Evolutionary conservation across 345 rosid genomes (phyloP).

Genomic region (Eucalyptus victrix): DNA sequence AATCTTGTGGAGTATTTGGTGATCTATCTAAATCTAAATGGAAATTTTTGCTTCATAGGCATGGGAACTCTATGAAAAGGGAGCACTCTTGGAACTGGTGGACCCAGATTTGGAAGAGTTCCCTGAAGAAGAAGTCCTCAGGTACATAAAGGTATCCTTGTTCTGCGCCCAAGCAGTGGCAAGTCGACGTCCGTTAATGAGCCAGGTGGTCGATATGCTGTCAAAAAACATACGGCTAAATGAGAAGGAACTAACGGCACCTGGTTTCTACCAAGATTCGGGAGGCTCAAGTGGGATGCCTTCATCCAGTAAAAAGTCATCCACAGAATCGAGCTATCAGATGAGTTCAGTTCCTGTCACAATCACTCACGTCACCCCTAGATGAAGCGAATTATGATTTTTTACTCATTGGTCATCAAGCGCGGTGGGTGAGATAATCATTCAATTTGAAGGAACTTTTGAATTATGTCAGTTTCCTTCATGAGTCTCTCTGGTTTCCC

Average conservation of each 20-base stretch:
- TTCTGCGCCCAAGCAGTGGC: conserved; percentile 56
- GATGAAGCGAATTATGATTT: conserved; percentile 16
- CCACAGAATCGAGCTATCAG: conserved; percentile 12
- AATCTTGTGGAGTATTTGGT: neutral
- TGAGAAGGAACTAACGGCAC: conserved; percentile 40
- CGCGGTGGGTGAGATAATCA: neutral
- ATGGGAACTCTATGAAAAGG: conserved; percentile 50
- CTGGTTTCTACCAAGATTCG: conserved; percentile 40
- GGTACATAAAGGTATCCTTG: conserved; percentile 54
- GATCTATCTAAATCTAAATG: neutral
- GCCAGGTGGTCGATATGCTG: conserved; percentile 63
- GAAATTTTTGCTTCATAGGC: conserved; percentile 15
- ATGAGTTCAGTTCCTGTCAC: conserved; percentile 39
- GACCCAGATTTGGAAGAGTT: conserved; percentile 42
- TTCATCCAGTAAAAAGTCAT: conserved; percentile 12
- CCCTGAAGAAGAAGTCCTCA: conserved; percentile 31
- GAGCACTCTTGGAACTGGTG: conserved; percentile 31
- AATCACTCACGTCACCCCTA: conserved; percentile 44
- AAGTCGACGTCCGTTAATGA: conserved; percentile 46
- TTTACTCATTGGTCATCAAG: neutral
- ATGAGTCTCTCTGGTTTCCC: neutral
- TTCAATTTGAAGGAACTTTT: neutral
- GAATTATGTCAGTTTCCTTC: neutral
- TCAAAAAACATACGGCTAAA: conserved; percentile 30
- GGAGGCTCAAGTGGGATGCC: neutral